Evolutionary conservation across 202 grass and related monocot genomes (phyloP).

Genomic region (Dendrocalamus latiflorus): DNA sequence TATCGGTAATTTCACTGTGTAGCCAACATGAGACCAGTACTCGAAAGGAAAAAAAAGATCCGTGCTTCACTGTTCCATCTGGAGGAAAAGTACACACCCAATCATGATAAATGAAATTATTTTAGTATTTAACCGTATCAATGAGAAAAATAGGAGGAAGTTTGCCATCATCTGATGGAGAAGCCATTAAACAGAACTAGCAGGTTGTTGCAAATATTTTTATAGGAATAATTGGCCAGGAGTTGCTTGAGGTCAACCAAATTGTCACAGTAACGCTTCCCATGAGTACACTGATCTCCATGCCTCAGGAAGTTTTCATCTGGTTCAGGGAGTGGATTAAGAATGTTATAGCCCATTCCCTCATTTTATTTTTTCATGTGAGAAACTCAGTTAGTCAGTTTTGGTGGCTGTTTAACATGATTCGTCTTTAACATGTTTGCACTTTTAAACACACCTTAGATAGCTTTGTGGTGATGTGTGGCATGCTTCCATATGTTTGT

Average conservation of each 20-base stretch:
- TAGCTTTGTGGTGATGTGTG: background rate
- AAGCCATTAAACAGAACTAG: background rate
- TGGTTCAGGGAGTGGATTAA: background rate
- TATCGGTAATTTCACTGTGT: background rate
- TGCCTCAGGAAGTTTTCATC: background rate
- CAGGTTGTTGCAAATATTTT: background rate
- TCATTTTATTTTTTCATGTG: background rate
- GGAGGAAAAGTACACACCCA: background rate
- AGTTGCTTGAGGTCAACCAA: background rate
- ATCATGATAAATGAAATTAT: conserved; percentile 11
- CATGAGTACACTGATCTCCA: background rate
- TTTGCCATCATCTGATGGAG: background rate
- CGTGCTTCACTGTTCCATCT: background rate
- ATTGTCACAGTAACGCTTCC: background rate
- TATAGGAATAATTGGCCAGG: background rate
- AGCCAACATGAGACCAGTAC: background rate
- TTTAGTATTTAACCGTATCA: background rate
- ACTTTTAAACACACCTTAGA: background rate
- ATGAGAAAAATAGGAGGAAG: background rate
- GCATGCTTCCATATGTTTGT: background rate
- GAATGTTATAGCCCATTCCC: background rate
- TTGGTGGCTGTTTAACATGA: background rate
- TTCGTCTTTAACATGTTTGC: background rate
- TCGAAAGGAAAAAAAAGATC: background rate
- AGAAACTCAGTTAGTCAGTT: background rate